Conservation (phyloP, 768 basidiomycete species). For the Paxillus ammoniavirescens region DNA sequence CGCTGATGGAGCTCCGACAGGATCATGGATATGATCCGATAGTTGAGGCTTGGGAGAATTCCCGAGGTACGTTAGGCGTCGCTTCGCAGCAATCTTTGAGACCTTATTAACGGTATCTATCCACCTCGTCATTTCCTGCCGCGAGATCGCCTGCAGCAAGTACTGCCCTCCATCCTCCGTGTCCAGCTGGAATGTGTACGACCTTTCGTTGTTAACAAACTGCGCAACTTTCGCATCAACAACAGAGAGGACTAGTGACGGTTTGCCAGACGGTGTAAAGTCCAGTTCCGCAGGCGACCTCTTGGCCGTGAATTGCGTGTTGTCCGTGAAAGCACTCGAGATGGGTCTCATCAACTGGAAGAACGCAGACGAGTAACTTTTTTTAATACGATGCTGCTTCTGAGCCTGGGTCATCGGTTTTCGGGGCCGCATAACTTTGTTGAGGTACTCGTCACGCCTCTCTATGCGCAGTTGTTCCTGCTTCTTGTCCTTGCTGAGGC, state of each 20-base stretch:
- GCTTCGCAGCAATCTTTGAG: constrained; percentile 70
- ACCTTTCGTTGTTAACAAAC: constrained; percentile 77
- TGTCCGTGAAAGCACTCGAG: constrained; percentile 79
- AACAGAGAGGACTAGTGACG: constrained; percentile 70
- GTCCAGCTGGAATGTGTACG: constrained; percentile 79
- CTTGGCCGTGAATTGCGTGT: constrained; percentile 44
- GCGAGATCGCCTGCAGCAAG: constrained; percentile 69
- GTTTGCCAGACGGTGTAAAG: constrained; percentile 70
- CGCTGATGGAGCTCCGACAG: constrained; percentile 43
- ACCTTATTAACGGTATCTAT: constrained; percentile 70
- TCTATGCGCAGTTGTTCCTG: constrained; percentile 73
- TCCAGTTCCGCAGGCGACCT: constrained; percentile 73
- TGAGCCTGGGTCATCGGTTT: constrained; percentile 52
- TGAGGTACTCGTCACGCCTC: constrained; percentile 71
- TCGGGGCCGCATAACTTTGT: constrained; percentile 62
- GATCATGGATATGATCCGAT: constrained; percentile 70
- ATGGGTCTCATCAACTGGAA: constrained; percentile 87
- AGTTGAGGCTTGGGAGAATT: constrained; percentile 71
- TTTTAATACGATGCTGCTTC: constrained; percentile 83
- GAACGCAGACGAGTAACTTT: constrained; percentile 80
- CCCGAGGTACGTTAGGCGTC: constrained; percentile 78
- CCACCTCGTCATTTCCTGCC: constrained; percentile 75
- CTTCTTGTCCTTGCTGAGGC: constrained; percentile 72
- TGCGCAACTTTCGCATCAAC: constrained; percentile 68
- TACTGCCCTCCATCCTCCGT: constrained; percentile 88